Evolutionary conservation across 1,139 yeast genomes (phyloP).

Genomic region (Yamadazyma trypodendri): DNA sequence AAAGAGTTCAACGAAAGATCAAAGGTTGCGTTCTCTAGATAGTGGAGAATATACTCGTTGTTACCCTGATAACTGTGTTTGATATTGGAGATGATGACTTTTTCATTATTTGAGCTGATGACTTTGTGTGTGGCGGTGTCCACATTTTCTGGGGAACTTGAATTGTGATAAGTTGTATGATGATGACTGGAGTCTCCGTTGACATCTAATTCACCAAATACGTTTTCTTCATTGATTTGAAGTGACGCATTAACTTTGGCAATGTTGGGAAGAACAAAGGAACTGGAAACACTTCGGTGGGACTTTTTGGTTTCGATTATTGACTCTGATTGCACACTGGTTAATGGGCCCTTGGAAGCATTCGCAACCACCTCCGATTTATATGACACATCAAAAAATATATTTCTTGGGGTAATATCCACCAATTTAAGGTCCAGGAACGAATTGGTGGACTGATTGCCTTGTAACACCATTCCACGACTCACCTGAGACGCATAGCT

Average conservation of each 20-base stretch:
- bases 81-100: slow-evolving; percentile 37
- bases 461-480: slow-evolving; percentile 17
- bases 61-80: slow-evolving; percentile 64
- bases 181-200: slow-evolving; percentile 21
- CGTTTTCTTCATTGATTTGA: slow-evolving; percentile 57
- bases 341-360: slow-evolving; percentile 12
- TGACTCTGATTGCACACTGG: slow-evolving; percentile 8
- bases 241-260: slow-evolving; percentile 48
- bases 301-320: slow-evolving; percentile 6
- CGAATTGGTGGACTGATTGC: not conserved
- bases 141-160: slow-evolving; percentile 6
- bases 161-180: slow-evolving; percentile 14
- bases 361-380: slow-evolving; percentile 40
- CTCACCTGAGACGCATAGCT: slow-evolving; percentile 68
- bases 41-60: slow-evolving; percentile 61
- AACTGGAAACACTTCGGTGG: slow-evolving; percentile 17
- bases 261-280: slow-evolving; percentile 34
- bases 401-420: slow-evolving; percentile 52
- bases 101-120: slow-evolving; percentile 33
- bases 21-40: slow-evolving; percentile 51
- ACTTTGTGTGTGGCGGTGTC: slow-evolving; percentile 26
- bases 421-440: slow-evolving; percentile 15
- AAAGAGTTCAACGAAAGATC: slow-evolving; percentile 61
- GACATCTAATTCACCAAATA: slow-evolving; percentile 57
- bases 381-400: slow-evolving; percentile 62